Evolutionary conservation across 202 grass and related monocot genomes (phyloP), one percentile per base, ranked within the genome.

Genomic region (Digitaria exilis): DNA sequence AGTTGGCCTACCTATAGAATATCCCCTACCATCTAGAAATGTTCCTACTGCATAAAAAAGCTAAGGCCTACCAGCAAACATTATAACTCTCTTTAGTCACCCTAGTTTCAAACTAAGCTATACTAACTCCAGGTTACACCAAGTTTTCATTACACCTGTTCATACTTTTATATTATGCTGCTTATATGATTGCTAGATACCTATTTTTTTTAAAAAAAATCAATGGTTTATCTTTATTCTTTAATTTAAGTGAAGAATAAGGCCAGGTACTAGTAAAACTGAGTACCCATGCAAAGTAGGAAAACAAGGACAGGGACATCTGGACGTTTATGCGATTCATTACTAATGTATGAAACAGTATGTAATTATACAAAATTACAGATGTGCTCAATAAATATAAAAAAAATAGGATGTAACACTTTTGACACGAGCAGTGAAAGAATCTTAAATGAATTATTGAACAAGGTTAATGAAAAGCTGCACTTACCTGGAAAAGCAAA

Each of bases 401-500:
- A 54, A n/a, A n/a, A 5, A 48, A 79, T 46, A 31, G 42, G 56
- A 87, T 44, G 58, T 12, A 69, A 55, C 7, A 4, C 37, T 59
- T 59, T 43, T 28, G 59, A 62, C 16, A 67, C 4, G 16, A 60
- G 43, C 78, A 84, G 51, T 51, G 7, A 17, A 70, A 71, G 26
- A 66, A 72, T 85, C 10, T 61, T 35, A 56, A 41, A 59, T 12
- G 61, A 25, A 25, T 51, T 79, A 54, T 15, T 39, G 17, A 58
- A 51, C 30, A 65, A 75, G 48, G 73, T 67, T 85, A 39, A 31
- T 9, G 69, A 79, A 71, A 67, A 57, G 79, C 16, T 81, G 42
- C 46, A 82, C 64, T 82, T 64, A 96, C 96, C 96, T 99, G 96
- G 71, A 99, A 99, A 94, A 99, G 96, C 63, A 99, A 87, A 94